Percentiles rank a stretch among this genome's conserved stretches.
Conservation (phyloP, 352 stramenopile species). For the Pythium grandisporangium region DNA sequence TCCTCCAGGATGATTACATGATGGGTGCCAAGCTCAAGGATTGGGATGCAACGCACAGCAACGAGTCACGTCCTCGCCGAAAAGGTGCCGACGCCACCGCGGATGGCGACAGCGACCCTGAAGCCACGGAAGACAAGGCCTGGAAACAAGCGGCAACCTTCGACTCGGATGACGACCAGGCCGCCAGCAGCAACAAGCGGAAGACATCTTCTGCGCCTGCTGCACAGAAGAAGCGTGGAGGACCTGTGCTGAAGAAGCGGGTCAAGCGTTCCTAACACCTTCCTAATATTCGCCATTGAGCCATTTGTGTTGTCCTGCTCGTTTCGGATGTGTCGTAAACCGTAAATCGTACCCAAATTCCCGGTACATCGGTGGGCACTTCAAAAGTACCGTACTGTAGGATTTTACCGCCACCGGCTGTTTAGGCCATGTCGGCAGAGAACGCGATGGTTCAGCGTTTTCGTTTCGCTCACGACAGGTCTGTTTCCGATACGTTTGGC, state of each 20-base stretch:
- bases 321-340: no score
- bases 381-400: no score
- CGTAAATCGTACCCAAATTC: no score
- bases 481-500: no score
- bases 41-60: slow-evolving; percentile 45
- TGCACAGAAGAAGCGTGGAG: slow-evolving; percentile 24
- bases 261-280: slow-evolving; percentile 11
- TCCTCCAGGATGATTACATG: slow-evolving; percentile 84
- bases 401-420: no score
- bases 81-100: slow-evolving; percentile 4
- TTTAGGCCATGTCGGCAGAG: no score
- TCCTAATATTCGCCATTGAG: no score
- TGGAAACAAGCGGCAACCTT: slow-evolving; percentile 51
- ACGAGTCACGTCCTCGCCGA: slow-evolving; percentile 10
- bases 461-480: no score
- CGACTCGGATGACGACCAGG: slow-evolving; percentile 38
- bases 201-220: no score
- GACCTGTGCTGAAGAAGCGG: slow-evolving; percentile 24
- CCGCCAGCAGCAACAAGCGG: slow-evolving; percentile 16
- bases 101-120: slow-evolving; percentile 44
- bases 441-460: no score
- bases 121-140: slow-evolving; percentile 48
- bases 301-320: no score
- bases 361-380: no score
- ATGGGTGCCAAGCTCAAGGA: slow-evolving; percentile 84